Evolutionary conservation across 2,329 filamentous ascomycete species (phyloP).

Genomic region (Orbilia brochopaga): DNA sequence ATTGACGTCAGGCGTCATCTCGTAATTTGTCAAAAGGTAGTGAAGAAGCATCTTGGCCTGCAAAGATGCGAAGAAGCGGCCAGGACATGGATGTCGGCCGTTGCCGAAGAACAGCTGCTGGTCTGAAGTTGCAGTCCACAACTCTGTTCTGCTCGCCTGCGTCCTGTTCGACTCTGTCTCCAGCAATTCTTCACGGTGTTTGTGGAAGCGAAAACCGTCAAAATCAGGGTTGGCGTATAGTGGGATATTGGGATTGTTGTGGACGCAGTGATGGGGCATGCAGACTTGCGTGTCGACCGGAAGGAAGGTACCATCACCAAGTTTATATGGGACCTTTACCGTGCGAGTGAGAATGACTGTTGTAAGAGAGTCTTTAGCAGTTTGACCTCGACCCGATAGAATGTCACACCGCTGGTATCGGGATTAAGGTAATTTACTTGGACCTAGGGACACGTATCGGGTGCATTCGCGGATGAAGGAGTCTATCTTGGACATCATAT

Average conservation of each 20-base stretch:
- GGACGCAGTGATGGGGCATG: constrained; percentile 46
- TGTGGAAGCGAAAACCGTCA: constrained; percentile 46
- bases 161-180: constrained; percentile 24
- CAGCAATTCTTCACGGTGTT: constrained; percentile 35
- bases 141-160: constrained; percentile 28
- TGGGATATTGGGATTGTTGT: constrained; percentile 31
- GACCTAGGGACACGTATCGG: constrained; percentile 43
- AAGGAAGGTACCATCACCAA: constrained; percentile 40
- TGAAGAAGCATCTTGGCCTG: constrained; percentile 46
- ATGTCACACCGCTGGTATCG: neutral
- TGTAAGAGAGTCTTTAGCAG: no score
- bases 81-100: constrained; percentile 44
- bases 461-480: constrained; percentile 47
- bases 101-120: constrained; percentile 48
- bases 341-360: constrained; percentile 48
- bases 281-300: constrained; percentile 42
- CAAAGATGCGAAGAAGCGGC: constrained; percentile 48
- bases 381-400: no score
- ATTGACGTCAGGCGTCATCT: constrained; percentile 23
- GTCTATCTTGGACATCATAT: constrained; percentile 47
- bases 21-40: constrained; percentile 44
- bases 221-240: constrained; percentile 34
- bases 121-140: constrained; percentile 46
- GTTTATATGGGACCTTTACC: constrained; percentile 30
- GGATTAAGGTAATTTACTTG: constrained; percentile 24